Conservation (phyloP, 2,329 filamentous ascomycete genomes). For the Dothiorella sarmentorum region DNA sequence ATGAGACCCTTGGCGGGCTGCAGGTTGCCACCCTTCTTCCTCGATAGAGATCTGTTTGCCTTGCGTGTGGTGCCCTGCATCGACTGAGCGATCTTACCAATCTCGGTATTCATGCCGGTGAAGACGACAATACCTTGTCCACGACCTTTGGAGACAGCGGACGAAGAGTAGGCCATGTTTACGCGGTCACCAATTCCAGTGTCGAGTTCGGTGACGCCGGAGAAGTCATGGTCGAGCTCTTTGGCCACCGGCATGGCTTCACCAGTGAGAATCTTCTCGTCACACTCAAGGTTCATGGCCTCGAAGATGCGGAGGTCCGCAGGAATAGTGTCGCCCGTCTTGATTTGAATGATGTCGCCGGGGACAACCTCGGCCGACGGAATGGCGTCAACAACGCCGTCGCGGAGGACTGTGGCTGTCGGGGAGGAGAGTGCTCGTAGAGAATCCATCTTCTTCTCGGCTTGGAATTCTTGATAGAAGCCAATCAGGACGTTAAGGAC, state of each 20-base stretch:
- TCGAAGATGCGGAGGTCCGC: constrained; percentile 62
- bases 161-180: constrained; percentile 70
- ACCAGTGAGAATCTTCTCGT: constrained; percentile 71
- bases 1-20: constrained; percentile 40
- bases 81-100: constrained; percentile 69
- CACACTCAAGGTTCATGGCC: constrained; percentile 70
- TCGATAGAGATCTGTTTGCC: constrained; percentile 29
- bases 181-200: constrained; percentile 56
- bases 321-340: constrained; percentile 60
- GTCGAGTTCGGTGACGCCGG: constrained; percentile 52
- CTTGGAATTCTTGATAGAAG: constrained; percentile 45
- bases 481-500: constrained; percentile 65
- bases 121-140: constrained; percentile 66
- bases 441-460: constrained; percentile 42
- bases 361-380: constrained; percentile 38
- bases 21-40: constrained; percentile 43
- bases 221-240: constrained; percentile 52
- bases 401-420: constrained; percentile 36
- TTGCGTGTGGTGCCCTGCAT: constrained; percentile 53
- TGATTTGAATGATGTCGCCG: constrained; percentile 39
- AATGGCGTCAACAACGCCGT: constrained; percentile 35
- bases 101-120: constrained; percentile 70
- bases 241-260: constrained; percentile 69
- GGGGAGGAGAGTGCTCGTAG: constrained; percentile 40
- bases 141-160: constrained; percentile 68